Conservation (phyloP, 805 yeast genomes). For the Pichia sporocuriosa region DNA sequence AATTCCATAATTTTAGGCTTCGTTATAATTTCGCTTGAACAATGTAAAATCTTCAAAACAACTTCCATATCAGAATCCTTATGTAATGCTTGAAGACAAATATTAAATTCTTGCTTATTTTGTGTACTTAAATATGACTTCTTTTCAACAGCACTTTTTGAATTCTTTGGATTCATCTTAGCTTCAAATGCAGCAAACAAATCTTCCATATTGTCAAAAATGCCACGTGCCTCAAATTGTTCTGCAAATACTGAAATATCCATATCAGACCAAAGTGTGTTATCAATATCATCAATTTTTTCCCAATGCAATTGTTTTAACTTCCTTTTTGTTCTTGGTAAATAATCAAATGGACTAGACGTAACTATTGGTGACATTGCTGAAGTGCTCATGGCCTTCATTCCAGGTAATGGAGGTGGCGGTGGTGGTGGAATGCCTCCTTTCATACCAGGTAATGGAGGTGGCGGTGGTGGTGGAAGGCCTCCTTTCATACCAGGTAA, state of each 20-base stretch:
- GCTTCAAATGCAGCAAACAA: slow-evolving; percentile 80
- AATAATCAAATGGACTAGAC: slow-evolving; percentile 37
- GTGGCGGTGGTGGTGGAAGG: slow-evolving; percentile 31
- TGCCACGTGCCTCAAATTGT: slow-evolving; percentile 66
- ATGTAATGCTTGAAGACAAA: slow-evolving; percentile 77
- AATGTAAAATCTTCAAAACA: slow-evolving; percentile 62
- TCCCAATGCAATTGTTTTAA: slow-evolving; percentile 98
- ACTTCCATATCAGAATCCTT: slow-evolving; percentile 55
- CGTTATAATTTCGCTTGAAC: slow-evolving; percentile 65
- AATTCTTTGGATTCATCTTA: slow-evolving; percentile 42
- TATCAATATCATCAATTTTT: slow-evolving; percentile 73
- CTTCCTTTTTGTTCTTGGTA: slow-evolving; percentile 66
- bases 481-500: no score
- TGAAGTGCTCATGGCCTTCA: slow-evolving; percentile 2
- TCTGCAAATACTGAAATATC: slow-evolving; percentile 54
- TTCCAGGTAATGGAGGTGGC: slow-evolving; percentile 24
- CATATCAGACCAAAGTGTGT: slow-evolving; percentile 78
- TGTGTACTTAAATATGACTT: slow-evolving; percentile 73
- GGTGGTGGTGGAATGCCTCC: slow-evolving; percentile 27
- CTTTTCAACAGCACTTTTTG: slow-evolving; percentile 42
- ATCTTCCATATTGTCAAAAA: slow-evolving; percentile 75
- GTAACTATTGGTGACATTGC: slow-evolving; percentile 21
- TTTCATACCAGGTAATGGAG: slow-evolving; percentile 20
- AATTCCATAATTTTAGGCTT: slow-evolving; percentile 79
- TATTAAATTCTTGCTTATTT: slow-evolving; percentile 90